Conservation (phyloP, 2,329 filamentous ascomycete species). For the Phialocephala subalpina region DNA sequence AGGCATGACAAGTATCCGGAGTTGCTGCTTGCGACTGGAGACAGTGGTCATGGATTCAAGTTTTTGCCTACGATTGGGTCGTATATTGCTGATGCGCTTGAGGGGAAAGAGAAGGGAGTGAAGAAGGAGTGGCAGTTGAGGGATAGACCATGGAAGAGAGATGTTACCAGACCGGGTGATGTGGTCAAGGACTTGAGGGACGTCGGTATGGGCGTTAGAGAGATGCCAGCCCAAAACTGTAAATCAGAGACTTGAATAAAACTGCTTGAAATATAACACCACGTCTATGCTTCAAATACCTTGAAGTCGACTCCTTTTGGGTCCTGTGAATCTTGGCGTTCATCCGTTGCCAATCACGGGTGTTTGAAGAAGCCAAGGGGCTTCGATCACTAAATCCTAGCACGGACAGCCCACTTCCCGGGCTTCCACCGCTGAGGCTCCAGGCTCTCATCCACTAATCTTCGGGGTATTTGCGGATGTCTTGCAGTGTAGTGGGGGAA, state of each 20-base stretch:
- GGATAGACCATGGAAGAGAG: constrained; percentile 19
- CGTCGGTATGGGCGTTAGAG: constrained; percentile 17
- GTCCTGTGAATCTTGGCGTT: too few species aligned
- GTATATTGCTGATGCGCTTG: constrained; percentile 22
- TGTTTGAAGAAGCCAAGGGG: too few species aligned
- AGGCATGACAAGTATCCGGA: constrained; percentile 19
- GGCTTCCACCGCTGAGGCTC: neutral
- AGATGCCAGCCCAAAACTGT: neutral
- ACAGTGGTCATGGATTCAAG: constrained; percentile 54
- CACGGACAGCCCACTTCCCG: too few species aligned
- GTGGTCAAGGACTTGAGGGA: constrained; percentile 26
- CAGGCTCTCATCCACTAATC: neutral
- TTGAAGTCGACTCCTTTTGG: too few species aligned
- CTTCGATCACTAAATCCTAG: too few species aligned
- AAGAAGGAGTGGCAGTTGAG: constrained; percentile 20
- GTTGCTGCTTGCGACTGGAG: constrained; percentile 53
- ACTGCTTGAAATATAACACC: too few species aligned
- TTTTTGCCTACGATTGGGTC: constrained; percentile 52
- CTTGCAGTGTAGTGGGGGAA: neutral
- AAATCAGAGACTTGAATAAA: neutral
- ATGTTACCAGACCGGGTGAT: constrained; percentile 24
- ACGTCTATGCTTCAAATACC: too few species aligned
- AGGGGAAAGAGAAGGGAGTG: constrained; percentile 20
- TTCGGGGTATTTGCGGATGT: neutral
- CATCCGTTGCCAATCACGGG: too few species aligned